phyloP scores from a whole-genome alignment of 768 basidiomycete species.

The Collybia sp. region DNA sequence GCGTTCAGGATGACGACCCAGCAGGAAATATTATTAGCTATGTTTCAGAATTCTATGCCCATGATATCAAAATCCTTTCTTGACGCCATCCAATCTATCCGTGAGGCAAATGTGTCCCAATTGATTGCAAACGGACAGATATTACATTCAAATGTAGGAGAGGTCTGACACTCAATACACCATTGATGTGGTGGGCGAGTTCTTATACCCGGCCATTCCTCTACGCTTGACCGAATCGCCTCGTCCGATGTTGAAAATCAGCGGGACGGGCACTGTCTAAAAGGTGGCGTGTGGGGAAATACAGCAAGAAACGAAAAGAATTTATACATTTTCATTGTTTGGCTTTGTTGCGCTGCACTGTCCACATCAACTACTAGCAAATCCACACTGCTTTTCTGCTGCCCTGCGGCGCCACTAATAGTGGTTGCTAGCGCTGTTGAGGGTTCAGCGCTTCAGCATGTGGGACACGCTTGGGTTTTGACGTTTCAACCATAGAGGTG shows the following conservation, averaged over 20 bases:
- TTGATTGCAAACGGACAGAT: background rate
- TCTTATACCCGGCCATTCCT: conserved; percentile 58
- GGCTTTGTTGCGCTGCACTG: background rate
- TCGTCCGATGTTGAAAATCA: conserved; percentile 36
- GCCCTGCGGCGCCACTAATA: too few relatives aligned
- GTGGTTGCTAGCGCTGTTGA: too few relatives aligned
- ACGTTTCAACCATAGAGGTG: too few relatives aligned
- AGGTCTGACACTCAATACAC: conserved; percentile 65
- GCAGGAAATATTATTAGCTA: too few relatives aligned
- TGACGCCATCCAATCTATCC: too few relatives aligned
- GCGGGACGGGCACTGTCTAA: conserved; percentile 71
- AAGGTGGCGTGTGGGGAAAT: conserved; percentile 44
- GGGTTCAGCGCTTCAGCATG: too few relatives aligned
- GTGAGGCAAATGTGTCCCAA: background rate
- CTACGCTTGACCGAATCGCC: conserved; percentile 73
- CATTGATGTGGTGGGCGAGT: conserved; percentile 43
- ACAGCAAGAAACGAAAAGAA: background rate
- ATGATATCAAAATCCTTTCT: too few relatives aligned
- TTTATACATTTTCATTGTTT: conserved; percentile 4
- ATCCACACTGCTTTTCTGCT: too few relatives aligned
- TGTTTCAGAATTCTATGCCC: too few relatives aligned
- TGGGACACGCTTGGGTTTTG: too few relatives aligned
- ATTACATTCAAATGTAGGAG: conserved; percentile 42
- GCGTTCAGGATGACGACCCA: too few relatives aligned
- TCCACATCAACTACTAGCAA: too few relatives aligned